Conservation (phyloP, 305 asterid genomes). For the Rubia tinctorum region DNA sequence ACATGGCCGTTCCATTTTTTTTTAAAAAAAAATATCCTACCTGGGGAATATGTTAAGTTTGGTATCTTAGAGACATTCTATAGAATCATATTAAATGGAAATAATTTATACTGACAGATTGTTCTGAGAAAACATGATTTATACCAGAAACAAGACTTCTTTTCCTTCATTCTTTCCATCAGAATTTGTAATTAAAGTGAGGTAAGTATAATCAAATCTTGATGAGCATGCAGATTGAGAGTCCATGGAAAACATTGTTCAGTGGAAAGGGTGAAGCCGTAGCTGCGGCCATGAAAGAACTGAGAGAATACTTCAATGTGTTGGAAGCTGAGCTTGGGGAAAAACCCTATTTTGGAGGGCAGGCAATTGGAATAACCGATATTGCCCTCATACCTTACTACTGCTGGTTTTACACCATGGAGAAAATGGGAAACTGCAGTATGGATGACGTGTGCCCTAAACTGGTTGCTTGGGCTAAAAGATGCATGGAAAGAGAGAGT, state of each 20-base stretch:
- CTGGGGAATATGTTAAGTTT: no score
- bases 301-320: conserved; percentile 14
- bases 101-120: no score
- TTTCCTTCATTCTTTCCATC: no score
- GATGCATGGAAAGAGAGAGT: conserved; percentile 21
- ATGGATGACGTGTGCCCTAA: conserved; percentile 24
- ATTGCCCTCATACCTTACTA: conserved; percentile 22
- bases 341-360: conserved; percentile 25
- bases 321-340: conserved; percentile 32
- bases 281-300: conserved; percentile 20
- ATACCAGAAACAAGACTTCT: no score
- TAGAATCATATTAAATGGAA: no score
- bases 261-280: background rate
- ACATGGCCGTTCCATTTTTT: no score
- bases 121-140: no score
- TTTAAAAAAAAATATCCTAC: no score
- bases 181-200: no score
- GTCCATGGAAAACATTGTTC: background rate
- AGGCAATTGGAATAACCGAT: conserved; percentile 23
- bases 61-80: no score
- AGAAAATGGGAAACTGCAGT: conserved; percentile 17
- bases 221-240: conserved; percentile 6
- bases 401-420: conserved; percentile 23
- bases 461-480: conserved; percentile 25
- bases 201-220: no score